Conservation (phyloP, 768 basidiomycete genomes). For the Russula foetens region DNA sequence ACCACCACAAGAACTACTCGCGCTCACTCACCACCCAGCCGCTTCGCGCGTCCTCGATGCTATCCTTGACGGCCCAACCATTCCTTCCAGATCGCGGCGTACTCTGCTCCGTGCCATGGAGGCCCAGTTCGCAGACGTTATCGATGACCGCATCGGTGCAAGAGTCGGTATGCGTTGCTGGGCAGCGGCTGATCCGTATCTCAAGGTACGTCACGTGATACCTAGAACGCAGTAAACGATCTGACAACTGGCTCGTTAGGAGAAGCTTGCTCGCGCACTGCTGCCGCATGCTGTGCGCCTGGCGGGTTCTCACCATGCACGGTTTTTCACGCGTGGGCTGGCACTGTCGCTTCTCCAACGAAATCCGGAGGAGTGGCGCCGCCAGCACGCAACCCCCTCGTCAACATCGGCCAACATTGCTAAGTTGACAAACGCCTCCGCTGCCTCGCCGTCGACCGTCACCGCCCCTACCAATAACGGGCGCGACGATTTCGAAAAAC, state of each 20-base stretch:
- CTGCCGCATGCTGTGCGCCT: constrained; percentile 63
- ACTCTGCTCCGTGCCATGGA: constrained; percentile 67
- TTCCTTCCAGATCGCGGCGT: constrained; percentile 57
- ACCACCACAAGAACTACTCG: constrained; percentile 48
- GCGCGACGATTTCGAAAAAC: neutral
- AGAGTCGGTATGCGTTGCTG: constrained; percentile 88
- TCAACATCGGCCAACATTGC: neutral
- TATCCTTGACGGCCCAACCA: constrained; percentile 58
- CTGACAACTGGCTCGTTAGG: constrained; percentile 37
- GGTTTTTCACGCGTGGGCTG: constrained; percentile 75
- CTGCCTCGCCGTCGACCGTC: too few relatives aligned
- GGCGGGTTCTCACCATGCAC: constrained; percentile 74
- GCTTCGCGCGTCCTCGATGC: constrained; percentile 74
- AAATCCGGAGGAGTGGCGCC: constrained; percentile 79
- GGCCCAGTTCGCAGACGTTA: constrained; percentile 70
- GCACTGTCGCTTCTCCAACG: constrained; percentile 72
- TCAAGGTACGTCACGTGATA: constrained; percentile 50
- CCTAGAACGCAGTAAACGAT: too few relatives aligned
- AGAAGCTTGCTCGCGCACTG: constrained; percentile 84
- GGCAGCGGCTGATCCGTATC: constrained; percentile 84
- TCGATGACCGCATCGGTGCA: constrained; percentile 86
- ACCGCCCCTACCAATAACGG: neutral
- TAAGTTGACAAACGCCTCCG: neutral
- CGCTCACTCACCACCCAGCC: constrained; percentile 56
- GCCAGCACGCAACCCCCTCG: constrained; percentile 42